phyloP scores from a whole-genome alignment of 2,329 filamentous ascomycete species.

The Sarocladium kiliense region DNA sequence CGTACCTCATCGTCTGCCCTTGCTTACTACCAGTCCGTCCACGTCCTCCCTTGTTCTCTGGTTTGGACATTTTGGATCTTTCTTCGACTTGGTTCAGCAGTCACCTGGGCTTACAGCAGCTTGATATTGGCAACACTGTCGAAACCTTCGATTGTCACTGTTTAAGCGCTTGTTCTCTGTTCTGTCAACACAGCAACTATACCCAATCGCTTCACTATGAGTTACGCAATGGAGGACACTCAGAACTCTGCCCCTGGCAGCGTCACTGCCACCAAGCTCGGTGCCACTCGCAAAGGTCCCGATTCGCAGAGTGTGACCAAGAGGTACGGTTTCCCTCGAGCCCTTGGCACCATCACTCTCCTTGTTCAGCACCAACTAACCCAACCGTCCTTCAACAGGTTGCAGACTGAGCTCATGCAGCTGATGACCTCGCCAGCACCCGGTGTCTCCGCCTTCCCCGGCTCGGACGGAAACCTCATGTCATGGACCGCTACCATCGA shows the following conservation, averaged over 20 bases:
- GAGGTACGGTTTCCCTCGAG: too few relatives aligned
- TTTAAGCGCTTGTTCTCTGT: not conserved
- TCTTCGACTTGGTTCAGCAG: not conserved
- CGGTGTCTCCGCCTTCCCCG: slow-evolving; percentile 91
- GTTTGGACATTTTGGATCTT: not conserved
- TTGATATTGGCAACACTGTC: not conserved
- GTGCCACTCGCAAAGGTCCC: slow-evolving; percentile 48
- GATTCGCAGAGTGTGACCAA: slow-evolving; percentile 75
- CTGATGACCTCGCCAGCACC: slow-evolving; percentile 94
- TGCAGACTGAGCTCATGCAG: slow-evolving; percentile 97
- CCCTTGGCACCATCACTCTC: too few relatives aligned
- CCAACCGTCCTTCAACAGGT: slow-evolving; percentile 43
- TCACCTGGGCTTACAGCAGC: not conserved
- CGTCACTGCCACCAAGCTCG: slow-evolving; percentile 57
- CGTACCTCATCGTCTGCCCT: not conserved
- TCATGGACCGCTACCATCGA: slow-evolving; percentile 92
- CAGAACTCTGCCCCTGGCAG: slow-evolving; percentile 65
- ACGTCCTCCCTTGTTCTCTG: not conserved
- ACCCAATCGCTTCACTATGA: slow-evolving; percentile 23
- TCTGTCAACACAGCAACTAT: not conserved
- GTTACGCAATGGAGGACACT: slow-evolving; percentile 46
- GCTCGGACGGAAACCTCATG: slow-evolving; percentile 82
- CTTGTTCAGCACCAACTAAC: not conserved
- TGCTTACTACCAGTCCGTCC: not conserved
- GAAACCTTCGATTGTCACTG: not conserved